Evolutionary conservation across 2,329 filamentous ascomycete genomes (phyloP), one percentile per base, ranked within the genome.

Genomic region (Didymella pinodella): DNA sequence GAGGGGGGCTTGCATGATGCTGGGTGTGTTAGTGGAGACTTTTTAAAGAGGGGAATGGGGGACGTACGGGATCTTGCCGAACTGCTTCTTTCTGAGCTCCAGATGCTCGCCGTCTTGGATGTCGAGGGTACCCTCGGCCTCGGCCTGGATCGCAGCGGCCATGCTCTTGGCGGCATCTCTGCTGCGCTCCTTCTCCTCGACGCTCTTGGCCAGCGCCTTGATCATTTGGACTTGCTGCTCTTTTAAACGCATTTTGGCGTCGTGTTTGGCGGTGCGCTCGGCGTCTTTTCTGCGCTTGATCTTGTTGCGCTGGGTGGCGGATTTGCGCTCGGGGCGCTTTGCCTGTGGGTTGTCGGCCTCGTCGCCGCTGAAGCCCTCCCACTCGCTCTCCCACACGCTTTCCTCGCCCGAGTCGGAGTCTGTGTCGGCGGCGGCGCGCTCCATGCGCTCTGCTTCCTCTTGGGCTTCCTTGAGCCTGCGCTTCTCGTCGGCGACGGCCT

Each of bases 381-480:
- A 85, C 66, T 88, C 93, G 74, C 92, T 97, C 80, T 97, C 94
- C 92, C 93, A 97, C 14, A 91, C 93, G 46, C 91, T 95, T 73
- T 97, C 93, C 69, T 96, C 92, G 68, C 95, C 92, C 87, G 86
- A 62, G 70, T 91, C 88, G 0, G 88, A 89, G 2, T 90, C 88
- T 66, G 90, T 91, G 18, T 89, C 88, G 10, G 90, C 93, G 41
- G 86, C 87, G 0, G 88, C 85, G 18, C 90, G 86, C 69, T 92
- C 91, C 65, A 86, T 80, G 69, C 84, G 88, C 63, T 90, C 79
- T 29, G 84, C 83, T 56, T 93, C 91, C 10, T 85, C 86, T 64
- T 88, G 86, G 59, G 88, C 86, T 43, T 85, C 86, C 36, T 82
- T 84, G 6, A 94, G 77, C 6, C 93, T 88, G 75, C 90, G 87